Evolutionary conservation across 2,329 filamentous ascomycete genomes (phyloP), one percentile per base, ranked within the genome.

Genomic region (Neonectria sp.): DNA sequence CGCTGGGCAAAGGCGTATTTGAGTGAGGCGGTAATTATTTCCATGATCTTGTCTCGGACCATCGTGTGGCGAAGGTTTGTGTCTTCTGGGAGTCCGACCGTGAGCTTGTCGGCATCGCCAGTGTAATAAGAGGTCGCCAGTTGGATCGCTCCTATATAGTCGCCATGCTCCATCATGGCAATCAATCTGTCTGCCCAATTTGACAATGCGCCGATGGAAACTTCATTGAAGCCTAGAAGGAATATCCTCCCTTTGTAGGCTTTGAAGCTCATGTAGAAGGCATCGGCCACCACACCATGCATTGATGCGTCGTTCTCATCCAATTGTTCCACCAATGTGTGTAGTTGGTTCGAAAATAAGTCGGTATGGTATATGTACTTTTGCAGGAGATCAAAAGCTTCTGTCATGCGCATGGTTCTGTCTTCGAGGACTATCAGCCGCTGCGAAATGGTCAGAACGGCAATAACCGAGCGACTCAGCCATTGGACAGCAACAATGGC

Each of bases 251-350:
- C 95, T 80, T 98, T 99, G 82, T 98, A 99, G 4, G 94, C 89
- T 76, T 93, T 94, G 81, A 98, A 95, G 80, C 95, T 98, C 94
- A 98, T 98, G 78, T 95, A 95, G 75, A 98, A 99, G 0, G 95
- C 96, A 84, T 99, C 96, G 8, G 95, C 95, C 55, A 98, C 94
- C 9, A 98, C 95, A 2, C 95, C 95, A 81, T 98, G 96, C 91
- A 98, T 93, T 0, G 94, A 93, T 0, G 89, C 86, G 74, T 98
- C 95, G 65, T 95, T 91, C 72, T 97, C 95, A 70, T 98, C 92
- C 21, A 96, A 85, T 68, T 95, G 92, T 79, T 98, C 96, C 25
- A 99, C 94, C 6, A 98, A 87, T 21, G 85, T 88, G 75, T 94
- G 92, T 13, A 99, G 84, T 77, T 98, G 96, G 29, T 89, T 88